phyloP scores from a whole-genome alignment of 2,329 filamentous ascomycete species.

The Coniochaeta pulveracea region DNA sequence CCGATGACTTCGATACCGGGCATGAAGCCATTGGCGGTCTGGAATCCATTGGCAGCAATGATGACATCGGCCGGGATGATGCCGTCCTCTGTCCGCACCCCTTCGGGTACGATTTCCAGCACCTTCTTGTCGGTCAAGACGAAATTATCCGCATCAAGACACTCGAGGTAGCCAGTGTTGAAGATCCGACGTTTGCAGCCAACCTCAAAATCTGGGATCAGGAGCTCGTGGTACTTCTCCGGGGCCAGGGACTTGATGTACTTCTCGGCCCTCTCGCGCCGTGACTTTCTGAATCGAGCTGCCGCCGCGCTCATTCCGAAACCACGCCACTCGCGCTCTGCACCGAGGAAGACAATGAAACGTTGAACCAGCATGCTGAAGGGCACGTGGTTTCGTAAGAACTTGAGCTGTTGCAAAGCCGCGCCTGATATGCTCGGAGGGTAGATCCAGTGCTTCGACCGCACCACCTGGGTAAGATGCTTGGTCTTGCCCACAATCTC shows the following conservation, averaged over 20 bases:
- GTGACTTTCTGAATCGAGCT: slow-evolving; percentile 21
- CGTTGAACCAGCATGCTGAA: slow-evolving; percentile 27
- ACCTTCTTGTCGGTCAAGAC: slow-evolving; percentile 34
- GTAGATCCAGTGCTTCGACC: slow-evolving; percentile 30
- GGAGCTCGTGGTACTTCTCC: slow-evolving; percentile 46
- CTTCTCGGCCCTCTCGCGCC: slow-evolving; percentile 25
- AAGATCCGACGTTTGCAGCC: slow-evolving; percentile 55
- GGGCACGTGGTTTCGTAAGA: slow-evolving; percentile 34
- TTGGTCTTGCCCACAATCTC: slow-evolving; percentile 18
- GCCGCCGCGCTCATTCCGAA: slow-evolving; percentile 28
- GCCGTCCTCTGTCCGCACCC: slow-evolving; percentile 21
- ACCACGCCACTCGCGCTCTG: slow-evolving; percentile 18
- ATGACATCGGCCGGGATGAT: slow-evolving; percentile 45
- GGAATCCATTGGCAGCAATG: slow-evolving; percentile 50
- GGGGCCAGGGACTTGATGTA: slow-evolving; percentile 35
- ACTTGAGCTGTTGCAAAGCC: slow-evolving; percentile 9
- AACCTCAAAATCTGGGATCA: slow-evolving; percentile 50
- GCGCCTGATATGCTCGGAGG: slow-evolving; percentile 16
- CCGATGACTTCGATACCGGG: slow-evolving; percentile 42
- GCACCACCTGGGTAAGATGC: slow-evolving; percentile 28
- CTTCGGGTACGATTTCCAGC: slow-evolving; percentile 30
- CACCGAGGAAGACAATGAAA: slow-evolving; percentile 26
- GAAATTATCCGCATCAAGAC: slow-evolving; percentile 36
- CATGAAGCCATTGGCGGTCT: slow-evolving; percentile 33
- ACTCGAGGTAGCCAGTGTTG: slow-evolving; percentile 42